A percentile compares a stretch with the other conserved stretches of the same genome.
These are phyloP conservation scores for Colletotrichum lindemuthianum DNA, from an alignment of 2,329 filamentous ascomycete species.

Conservation along the genomic window DNA sequence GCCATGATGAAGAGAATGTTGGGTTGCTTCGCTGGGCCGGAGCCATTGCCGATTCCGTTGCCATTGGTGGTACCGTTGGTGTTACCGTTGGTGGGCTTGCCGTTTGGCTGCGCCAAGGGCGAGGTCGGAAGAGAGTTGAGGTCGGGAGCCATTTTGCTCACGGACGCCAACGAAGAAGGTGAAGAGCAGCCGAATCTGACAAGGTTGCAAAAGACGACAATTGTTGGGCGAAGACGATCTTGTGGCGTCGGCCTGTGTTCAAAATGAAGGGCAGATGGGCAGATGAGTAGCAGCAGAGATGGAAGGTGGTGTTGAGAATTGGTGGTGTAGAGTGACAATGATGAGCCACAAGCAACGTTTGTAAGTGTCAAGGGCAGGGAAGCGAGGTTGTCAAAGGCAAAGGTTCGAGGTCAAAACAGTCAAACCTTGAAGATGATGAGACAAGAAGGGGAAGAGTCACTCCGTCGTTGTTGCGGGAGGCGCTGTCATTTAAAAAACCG, in stretches of 20 bases:
- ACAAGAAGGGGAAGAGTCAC: slow-evolving; percentile 3
- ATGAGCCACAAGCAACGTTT: slow-evolving; percentile 14
- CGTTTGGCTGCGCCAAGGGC: slow-evolving; percentile 44
- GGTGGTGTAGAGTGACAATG: slow-evolving; percentile 4
- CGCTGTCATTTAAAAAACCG: slow-evolving; percentile 31
- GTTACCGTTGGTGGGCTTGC: slow-evolving; percentile 37
- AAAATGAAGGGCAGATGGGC: background rate
- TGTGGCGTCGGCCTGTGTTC: background rate
- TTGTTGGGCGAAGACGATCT: background rate
- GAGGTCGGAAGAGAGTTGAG: slow-evolving; percentile 76
- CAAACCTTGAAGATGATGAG: slow-evolving; percentile 14
- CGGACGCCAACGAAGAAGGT: slow-evolving; percentile 16
- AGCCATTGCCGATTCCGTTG: slow-evolving; percentile 34
- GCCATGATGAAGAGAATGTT: slow-evolving; percentile 87
- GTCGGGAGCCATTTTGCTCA: slow-evolving; percentile 72
- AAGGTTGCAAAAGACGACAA: background rate
- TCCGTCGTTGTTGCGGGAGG: slow-evolving; percentile 11
- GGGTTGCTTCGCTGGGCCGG: slow-evolving; percentile 45
- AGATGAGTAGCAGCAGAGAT: slow-evolving; percentile 1
- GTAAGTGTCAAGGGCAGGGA: slow-evolving; percentile 21
- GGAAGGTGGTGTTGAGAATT: slow-evolving; percentile 9
- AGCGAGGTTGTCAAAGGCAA: background rate
- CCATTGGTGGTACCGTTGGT: slow-evolving; percentile 6
- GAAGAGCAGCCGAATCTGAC: background rate
- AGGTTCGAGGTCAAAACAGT: slow-evolving; percentile 3